phyloP scores from a whole-genome alignment of 2,329 filamentous ascomycete species.

The Phoma herbarum region DNA sequence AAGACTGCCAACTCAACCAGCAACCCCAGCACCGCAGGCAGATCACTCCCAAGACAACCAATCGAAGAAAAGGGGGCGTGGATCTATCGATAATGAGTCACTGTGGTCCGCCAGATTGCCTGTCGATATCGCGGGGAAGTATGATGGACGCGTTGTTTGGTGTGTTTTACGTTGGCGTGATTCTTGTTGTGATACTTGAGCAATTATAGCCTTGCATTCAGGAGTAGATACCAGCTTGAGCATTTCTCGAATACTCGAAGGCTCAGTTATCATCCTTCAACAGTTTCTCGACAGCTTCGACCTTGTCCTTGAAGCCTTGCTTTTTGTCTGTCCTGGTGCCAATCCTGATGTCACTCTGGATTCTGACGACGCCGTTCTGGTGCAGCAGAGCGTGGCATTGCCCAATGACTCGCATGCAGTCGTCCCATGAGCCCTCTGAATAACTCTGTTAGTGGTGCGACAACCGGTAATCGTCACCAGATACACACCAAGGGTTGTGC shows the following conservation, averaged over 20 bases:
- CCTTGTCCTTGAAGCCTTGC: conserved; percentile 83
- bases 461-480: background rate
- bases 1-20: conserved; percentile 15
- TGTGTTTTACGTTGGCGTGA: conserved; percentile 10
- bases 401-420: conserved; percentile 71
- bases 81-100: conserved; percentile 27
- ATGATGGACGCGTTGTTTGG: conserved; percentile 24
- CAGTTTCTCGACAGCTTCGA: conserved; percentile 67
- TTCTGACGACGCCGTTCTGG: conserved; percentile 60
- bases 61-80: conserved; percentile 32
- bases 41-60: conserved; percentile 25
- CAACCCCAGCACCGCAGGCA: conserved; percentile 18
- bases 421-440: conserved; percentile 88
- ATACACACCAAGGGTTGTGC: conserved; percentile 78
- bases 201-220: conserved; percentile 14
- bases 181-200: conserved; percentile 22
- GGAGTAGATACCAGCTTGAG: background rate
- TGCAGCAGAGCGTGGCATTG: conserved; percentile 53
- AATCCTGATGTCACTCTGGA: conserved; percentile 88
- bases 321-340: conserved; percentile 88
- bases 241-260: background rate
- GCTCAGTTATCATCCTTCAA: conserved; percentile 47
- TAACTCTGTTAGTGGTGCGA: conserved; percentile 10
- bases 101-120: conserved; percentile 25
- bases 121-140: conserved; percentile 26